Evolutionary conservation across 2,329 filamentous ascomycete genomes (phyloP).

Genomic region (Zelopaecilomyces penicillatus): DNA sequence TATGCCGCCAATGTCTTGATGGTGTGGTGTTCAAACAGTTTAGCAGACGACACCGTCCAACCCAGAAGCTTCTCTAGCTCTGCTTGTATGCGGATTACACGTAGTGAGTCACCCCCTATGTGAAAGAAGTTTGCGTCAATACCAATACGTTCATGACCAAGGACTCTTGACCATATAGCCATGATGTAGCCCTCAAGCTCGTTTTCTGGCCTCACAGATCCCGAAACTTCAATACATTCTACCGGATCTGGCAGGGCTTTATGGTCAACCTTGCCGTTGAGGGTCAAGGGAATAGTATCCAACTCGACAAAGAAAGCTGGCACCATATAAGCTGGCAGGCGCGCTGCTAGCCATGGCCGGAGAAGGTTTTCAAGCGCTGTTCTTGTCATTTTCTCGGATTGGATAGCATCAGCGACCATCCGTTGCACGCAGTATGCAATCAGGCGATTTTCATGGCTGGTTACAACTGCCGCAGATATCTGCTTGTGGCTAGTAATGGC

Average conservation of each 20-base stretch:
- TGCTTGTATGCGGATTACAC: conserved; percentile 11
- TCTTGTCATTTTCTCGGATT: not conserved
- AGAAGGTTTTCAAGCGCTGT: conserved; percentile 1
- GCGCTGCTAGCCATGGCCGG: conserved; percentile 5
- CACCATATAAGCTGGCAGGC: conserved; percentile 10
- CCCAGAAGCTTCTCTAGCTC: conserved; percentile 8
- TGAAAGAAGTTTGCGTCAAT: conserved; percentile 15
- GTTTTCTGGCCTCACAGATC: not conserved
- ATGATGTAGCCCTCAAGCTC: conserved; percentile 9
- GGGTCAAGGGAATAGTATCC: conserved; percentile 8
- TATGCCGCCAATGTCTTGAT: conserved; percentile 8
- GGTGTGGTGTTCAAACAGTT: conserved; percentile 13
- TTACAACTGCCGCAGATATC: conserved; percentile 9
- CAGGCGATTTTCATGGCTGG: conserved; percentile 8
- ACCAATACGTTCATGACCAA: conserved; percentile 11
- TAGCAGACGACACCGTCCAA: conserved; percentile 3
- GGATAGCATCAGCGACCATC: not conserved
- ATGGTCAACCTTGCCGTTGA: conserved; percentile 12
- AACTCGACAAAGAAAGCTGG: conserved; percentile 12
- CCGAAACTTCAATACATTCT: not conserved
- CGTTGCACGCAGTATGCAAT: conserved; percentile 9
- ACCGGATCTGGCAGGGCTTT: conserved; percentile 12
- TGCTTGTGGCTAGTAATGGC: conserved; percentile 7
- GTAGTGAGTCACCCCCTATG: conserved; percentile 14
- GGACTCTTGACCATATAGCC: conserved; percentile 10